phyloP scores from a whole-genome alignment of 2,329 filamentous ascomycete species.

The Ophiocordyceps camponoti-floridani region DNA sequence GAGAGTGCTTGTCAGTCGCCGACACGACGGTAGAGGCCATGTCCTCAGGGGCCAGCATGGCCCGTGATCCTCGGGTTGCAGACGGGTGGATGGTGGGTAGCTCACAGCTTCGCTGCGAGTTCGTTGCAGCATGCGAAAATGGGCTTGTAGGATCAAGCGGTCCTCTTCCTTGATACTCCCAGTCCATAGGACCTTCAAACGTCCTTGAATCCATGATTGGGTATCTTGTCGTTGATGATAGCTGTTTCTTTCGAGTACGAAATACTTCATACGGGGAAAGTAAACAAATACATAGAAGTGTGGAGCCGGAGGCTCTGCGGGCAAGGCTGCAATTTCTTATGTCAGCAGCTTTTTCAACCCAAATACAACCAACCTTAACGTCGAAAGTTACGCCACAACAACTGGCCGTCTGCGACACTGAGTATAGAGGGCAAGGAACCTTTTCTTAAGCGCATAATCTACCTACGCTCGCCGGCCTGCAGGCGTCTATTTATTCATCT shows the following conservation, averaged over 20 bases:
- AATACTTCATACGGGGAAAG: slow-evolving; percentile 5
- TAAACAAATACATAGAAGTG: slow-evolving; percentile 14
- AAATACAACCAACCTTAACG: too few relatives aligned
- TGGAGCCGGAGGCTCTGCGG: neutral
- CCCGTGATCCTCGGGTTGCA: neutral
- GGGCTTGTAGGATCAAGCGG: slow-evolving; percentile 44
- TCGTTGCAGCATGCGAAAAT: slow-evolving; percentile 34
- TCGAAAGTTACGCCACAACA: too few relatives aligned
- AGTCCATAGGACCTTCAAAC: slow-evolving; percentile 46
- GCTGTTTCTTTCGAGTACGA: neutral
- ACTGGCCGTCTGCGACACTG: too few relatives aligned
- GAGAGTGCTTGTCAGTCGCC: slow-evolving; percentile 5
- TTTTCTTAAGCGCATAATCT: too few relatives aligned
- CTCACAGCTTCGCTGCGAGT: slow-evolving; percentile 22
- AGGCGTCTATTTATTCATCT: too few relatives aligned
- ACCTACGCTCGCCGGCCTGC: too few relatives aligned
- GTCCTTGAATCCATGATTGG: slow-evolving; percentile 34
- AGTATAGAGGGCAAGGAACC: too few relatives aligned
- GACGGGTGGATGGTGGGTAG: slow-evolving; percentile 1
- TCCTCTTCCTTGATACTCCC: slow-evolving; percentile 41
- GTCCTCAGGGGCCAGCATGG: neutral
- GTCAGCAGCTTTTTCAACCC: too few relatives aligned
- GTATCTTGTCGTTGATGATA: neutral
- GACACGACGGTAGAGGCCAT: neutral
- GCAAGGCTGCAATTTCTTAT: neutral